These are phyloP conservation scores for Penicillium maclennaniae DNA, from an alignment of 495 filamentous ascomycete genomes.

Conservation along the genomic window DNA sequence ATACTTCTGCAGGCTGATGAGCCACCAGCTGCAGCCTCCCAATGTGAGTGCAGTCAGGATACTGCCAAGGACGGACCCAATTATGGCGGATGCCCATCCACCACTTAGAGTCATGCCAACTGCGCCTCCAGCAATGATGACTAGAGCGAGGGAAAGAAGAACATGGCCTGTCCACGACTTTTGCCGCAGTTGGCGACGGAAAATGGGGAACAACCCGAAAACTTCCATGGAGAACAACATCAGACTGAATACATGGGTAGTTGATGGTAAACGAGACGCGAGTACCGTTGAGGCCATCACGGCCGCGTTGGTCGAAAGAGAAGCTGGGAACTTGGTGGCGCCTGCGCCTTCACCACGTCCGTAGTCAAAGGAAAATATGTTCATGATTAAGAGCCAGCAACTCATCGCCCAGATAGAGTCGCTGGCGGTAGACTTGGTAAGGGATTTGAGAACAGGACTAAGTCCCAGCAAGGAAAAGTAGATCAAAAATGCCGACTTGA, in stretches of 20 bases:
- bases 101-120: slow-evolving; percentile 69
- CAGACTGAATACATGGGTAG: slow-evolving; percentile 91
- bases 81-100: slow-evolving; percentile 68
- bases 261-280: slow-evolving; percentile 79
- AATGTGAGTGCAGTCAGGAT: slow-evolving; percentile 69
- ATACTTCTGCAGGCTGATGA: slow-evolving; percentile 95
- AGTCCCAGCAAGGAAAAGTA: slow-evolving; percentile 87
- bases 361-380: slow-evolving; percentile 97
- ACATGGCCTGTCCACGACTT: slow-evolving; percentile 82
- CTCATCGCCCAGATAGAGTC: slow-evolving; percentile 98
- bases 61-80: slow-evolving; percentile 69
- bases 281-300: slow-evolving; percentile 93
- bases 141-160: slow-evolving; percentile 69
- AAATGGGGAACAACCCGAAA: slow-evolving; percentile 94
- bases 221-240: slow-evolving; percentile 96
- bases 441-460: slow-evolving; percentile 88
- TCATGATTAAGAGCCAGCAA: slow-evolving; percentile 87
- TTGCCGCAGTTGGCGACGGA: slow-evolving; percentile 79
- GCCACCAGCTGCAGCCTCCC: slow-evolving; percentile 96
- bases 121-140: slow-evolving; percentile 72
- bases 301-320: slow-evolving; percentile 89
- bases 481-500: slow-evolving; percentile 90
- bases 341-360: slow-evolving; percentile 55
- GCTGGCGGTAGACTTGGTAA: slow-evolving; percentile 81
- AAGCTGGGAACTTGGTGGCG: slow-evolving; percentile 67